These are phyloP conservation scores for Coprinopsis cinerea DNA, from an alignment of 768 basidiomycete species.

Conservation along the genomic window DNA sequence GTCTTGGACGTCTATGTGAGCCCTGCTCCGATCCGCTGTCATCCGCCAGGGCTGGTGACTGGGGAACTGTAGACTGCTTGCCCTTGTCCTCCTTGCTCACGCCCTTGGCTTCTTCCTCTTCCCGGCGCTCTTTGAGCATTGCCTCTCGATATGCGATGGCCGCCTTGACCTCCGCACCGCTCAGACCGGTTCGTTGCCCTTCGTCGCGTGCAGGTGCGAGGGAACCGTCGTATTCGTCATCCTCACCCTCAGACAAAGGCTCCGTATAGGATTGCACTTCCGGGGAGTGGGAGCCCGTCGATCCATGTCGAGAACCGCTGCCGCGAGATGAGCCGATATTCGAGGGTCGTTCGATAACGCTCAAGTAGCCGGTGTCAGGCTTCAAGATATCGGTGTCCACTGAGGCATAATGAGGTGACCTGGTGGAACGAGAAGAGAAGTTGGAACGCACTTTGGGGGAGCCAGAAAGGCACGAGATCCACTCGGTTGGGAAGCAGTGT, in stretches of 20 bases:
- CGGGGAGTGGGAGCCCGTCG: slow-evolving; percentile 15
- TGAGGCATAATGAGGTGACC: slow-evolving; percentile 20
- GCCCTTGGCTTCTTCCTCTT: slow-evolving; percentile 24
- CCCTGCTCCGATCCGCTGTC: slow-evolving; percentile 12
- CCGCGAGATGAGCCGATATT: slow-evolving; percentile 36
- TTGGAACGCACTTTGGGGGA: slow-evolving; percentile 75
- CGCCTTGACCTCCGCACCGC: slow-evolving; percentile 67
- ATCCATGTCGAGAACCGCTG: slow-evolving; percentile 33
- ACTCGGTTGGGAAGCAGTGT: slow-evolving; percentile 89
- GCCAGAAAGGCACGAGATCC: slow-evolving; percentile 97
- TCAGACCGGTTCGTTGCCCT: slow-evolving; percentile 71
- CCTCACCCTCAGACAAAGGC: slow-evolving; percentile 93
- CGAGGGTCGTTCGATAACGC: slow-evolving; percentile 69
- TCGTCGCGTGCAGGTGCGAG: slow-evolving; percentile 74
- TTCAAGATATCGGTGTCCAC: slow-evolving; percentile 97
- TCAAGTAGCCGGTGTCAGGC: slow-evolving; percentile 74
- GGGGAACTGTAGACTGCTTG: slow-evolving; percentile 15
- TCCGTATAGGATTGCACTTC: slow-evolving; percentile 55
- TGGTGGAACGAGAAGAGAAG: neutral
- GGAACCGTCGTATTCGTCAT: slow-evolving; percentile 56
- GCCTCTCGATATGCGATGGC: slow-evolving; percentile 85
- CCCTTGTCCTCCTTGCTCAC: slow-evolving; percentile 19
- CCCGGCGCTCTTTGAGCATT: slow-evolving; percentile 50
- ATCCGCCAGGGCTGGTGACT: slow-evolving; percentile 4
- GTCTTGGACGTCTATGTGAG: slow-evolving; percentile 28